phyloP scores from a whole-genome alignment of 768 basidiomycete species.

The Galerina marginata region DNA sequence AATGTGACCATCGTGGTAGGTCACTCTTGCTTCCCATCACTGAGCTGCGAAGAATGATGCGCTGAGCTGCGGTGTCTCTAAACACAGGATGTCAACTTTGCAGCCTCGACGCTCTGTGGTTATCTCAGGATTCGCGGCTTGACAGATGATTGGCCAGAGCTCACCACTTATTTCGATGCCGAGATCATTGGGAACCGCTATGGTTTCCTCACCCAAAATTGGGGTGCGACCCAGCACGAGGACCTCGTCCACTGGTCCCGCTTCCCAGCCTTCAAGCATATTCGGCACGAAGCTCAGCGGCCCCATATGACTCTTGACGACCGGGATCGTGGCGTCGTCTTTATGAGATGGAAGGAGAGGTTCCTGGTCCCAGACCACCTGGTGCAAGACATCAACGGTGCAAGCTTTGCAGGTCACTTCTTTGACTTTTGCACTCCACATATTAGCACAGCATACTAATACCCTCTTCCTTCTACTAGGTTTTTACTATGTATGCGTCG shows the following conservation, averaged over 20 bases:
- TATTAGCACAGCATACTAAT: slow-evolving; percentile 14
- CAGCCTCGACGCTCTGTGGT: slow-evolving; percentile 85
- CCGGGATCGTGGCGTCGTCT: slow-evolving; percentile 80
- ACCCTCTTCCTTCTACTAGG: slow-evolving; percentile 48
- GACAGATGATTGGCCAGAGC: slow-evolving; percentile 93
- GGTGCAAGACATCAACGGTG: slow-evolving; percentile 92
- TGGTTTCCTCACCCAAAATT: slow-evolving; percentile 89
- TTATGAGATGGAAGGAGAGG: slow-evolving; percentile 97
- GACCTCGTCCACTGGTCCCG: slow-evolving; percentile 95
- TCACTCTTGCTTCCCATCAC: slow-evolving; percentile 28
- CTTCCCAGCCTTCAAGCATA: slow-evolving; percentile 88
- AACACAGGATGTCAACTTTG: slow-evolving; percentile 84
- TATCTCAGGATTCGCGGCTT: slow-evolving; percentile 92
- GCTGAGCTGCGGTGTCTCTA: slow-evolving; percentile 1
- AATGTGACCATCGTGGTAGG: slow-evolving; percentile 90
- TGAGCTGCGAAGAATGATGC: not conserved
- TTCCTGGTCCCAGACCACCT: slow-evolving; percentile 96
- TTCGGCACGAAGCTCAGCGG: slow-evolving; percentile 78
- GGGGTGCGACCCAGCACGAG: slow-evolving; percentile 90
- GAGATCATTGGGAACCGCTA: slow-evolving; percentile 92
- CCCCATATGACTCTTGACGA: slow-evolving; percentile 81
- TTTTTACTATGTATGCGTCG: slow-evolving; percentile 95
- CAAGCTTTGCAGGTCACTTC: slow-evolving; percentile 87
- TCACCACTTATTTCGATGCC: slow-evolving; percentile 96
- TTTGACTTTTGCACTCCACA: slow-evolving; percentile 2